Evolutionary conservation across 352 stramenopile species (phyloP).

Genomic region (Globisporangium heterothallicum): DNA sequence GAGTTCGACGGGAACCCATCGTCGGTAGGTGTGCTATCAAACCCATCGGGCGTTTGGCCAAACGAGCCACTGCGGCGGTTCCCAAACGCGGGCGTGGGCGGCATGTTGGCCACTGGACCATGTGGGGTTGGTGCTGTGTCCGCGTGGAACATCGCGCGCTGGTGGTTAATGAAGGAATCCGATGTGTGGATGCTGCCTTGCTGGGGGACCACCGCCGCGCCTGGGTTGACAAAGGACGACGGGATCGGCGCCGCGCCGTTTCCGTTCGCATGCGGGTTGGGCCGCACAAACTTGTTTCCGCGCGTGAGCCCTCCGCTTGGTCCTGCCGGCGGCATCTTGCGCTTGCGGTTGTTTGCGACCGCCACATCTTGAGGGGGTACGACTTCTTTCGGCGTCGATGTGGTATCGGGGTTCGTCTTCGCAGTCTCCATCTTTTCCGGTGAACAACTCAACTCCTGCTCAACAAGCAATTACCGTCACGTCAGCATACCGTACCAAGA

Average conservation of each 20-base stretch:
- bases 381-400: not conserved
- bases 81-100: constrained; percentile 73
- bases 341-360: constrained; percentile 54
- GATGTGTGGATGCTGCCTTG: constrained; percentile 52
- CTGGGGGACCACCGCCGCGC: constrained; percentile 16
- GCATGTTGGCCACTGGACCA: constrained; percentile 70
- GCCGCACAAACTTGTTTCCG: constrained; percentile 46
- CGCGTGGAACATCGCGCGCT: constrained; percentile 66
- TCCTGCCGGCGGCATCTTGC: constrained; percentile 57
- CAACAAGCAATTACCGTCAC: not conserved
- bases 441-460: no score
- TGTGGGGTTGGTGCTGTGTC: constrained; percentile 77
- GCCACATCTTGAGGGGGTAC: not conserved
- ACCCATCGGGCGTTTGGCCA: constrained; percentile 54
- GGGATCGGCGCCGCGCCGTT: not conserved
- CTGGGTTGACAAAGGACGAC: constrained; percentile 10
- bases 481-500: not conserved
- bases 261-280: constrained; percentile 12
- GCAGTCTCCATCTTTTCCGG: not conserved
- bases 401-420: constrained; percentile 6
- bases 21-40: constrained; percentile 53
- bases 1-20: constrained; percentile 34
- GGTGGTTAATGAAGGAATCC: constrained; percentile 71
- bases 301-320: constrained; percentile 29
- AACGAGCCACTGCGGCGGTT: constrained; percentile 55